Evolutionary conservation across 2,329 filamentous ascomycete genomes (phyloP).

Genomic region (Sarocladium brachiariae): DNA sequence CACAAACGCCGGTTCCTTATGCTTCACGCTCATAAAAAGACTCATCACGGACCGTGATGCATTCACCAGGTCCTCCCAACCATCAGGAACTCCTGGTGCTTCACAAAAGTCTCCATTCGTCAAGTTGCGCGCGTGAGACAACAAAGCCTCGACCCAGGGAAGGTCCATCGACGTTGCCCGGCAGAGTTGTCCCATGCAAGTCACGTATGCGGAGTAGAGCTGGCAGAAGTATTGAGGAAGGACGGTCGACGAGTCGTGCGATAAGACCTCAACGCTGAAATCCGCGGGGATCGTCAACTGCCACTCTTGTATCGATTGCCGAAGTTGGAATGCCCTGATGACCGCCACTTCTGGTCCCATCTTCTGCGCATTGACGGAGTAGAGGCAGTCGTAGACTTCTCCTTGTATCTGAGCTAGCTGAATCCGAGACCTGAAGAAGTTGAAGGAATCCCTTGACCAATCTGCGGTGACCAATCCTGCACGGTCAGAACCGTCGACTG

Average conservation of each 20-base stretch:
- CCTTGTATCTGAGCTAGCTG: slow-evolving; percentile 12
- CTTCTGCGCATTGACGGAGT: slow-evolving; percentile 9
- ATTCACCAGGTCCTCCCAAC: background rate
- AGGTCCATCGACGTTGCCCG: background rate
- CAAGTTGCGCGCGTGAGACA: background rate
- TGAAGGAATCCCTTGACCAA: background rate
- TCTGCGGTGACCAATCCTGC: background rate
- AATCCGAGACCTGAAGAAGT: slow-evolving; percentile 9
- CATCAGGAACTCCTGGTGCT: background rate
- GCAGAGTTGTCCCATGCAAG: background rate
- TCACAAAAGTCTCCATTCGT: background rate
- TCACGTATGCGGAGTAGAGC: background rate
- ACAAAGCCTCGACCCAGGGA: background rate
- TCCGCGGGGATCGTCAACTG: background rate
- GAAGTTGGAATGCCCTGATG: background rate
- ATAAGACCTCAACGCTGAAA: background rate
- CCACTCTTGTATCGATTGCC: background rate
- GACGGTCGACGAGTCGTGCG: background rate
- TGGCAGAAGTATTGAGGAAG: slow-evolving; percentile 2
- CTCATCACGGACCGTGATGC: background rate
- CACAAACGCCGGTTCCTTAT: background rate
- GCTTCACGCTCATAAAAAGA: background rate
- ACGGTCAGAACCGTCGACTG: background rate
- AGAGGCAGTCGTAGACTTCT: slow-evolving; percentile 10
- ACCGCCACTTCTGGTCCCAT: slow-evolving; percentile 18